These are phyloP conservation scores for Singerocomus rubriflavus DNA, from an alignment of 1,284 basidiomycete species.

Conservation along the genomic window DNA sequence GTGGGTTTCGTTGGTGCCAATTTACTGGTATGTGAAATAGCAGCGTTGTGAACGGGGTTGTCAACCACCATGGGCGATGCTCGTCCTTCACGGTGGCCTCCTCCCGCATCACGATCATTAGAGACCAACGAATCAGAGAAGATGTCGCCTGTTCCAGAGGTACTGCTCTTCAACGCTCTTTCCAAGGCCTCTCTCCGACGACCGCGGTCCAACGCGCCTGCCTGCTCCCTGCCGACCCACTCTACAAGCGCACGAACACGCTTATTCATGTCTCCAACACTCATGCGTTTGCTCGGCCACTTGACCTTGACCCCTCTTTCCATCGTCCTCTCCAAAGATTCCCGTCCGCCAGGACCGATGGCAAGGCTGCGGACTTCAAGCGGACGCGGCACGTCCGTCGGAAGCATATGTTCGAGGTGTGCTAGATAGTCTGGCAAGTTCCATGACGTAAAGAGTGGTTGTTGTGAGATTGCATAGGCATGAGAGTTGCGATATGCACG, in stretches of 20 bases:
- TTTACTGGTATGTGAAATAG: slow-evolving; percentile 8
- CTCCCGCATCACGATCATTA: slow-evolving; percentile 18
- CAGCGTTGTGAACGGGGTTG: slow-evolving; percentile 2
- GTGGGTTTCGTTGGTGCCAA: slow-evolving; percentile 5
- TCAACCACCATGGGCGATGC: slow-evolving; percentile 30
- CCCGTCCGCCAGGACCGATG: slow-evolving; percentile 39
- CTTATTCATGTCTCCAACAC: slow-evolving; percentile 96
- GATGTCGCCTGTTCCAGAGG: slow-evolving; percentile 7
- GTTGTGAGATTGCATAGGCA: slow-evolving; percentile 72
- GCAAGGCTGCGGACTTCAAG: slow-evolving; percentile 63
- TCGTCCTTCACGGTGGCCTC: slow-evolving; percentile 11
- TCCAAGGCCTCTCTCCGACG: slow-evolving; percentile 68
- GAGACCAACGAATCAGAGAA: slow-evolving; percentile 9
- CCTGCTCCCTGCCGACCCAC: slow-evolving; percentile 86
- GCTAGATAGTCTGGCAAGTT: slow-evolving; percentile 91
- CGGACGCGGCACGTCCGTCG: slow-evolving; percentile 69
- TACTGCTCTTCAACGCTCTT: slow-evolving; percentile 44
- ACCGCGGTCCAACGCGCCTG: slow-evolving; percentile 68
- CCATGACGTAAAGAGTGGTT: slow-evolving; percentile 79
- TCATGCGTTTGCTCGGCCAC: slow-evolving; percentile 93
- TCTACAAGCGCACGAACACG: slow-evolving; percentile 89
- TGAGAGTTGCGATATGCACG: slow-evolving; percentile 72
- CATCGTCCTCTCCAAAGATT: slow-evolving; percentile 53
- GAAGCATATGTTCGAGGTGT: slow-evolving; percentile 84
- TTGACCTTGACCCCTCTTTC: slow-evolving; percentile 91